phyloP scores from a whole-genome alignment of 495 filamentous ascomycete species.

The Penicillium coprophilum region DNA sequence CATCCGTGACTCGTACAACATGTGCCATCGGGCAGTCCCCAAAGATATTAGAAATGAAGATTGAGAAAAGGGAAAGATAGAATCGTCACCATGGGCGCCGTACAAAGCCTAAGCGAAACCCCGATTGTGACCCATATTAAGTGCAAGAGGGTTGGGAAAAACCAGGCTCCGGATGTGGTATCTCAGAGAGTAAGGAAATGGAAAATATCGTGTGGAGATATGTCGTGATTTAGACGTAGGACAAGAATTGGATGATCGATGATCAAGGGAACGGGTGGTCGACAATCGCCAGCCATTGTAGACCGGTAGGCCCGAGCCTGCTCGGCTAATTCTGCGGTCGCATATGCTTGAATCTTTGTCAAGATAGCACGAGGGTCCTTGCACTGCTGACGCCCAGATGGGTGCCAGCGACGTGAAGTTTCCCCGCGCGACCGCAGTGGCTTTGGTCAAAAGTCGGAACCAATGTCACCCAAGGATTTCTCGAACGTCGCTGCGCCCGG shows the following conservation, averaged over 20 bases:
- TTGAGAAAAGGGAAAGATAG: constrained; percentile 9
- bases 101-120: constrained; percentile 19
- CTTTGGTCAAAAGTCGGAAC: constrained; percentile 15
- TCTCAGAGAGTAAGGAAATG: constrained; percentile 11
- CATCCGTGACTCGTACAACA: constrained; percentile 30
- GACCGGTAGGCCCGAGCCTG: constrained; percentile 2
- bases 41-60: constrained; percentile 15
- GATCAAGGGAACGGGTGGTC: constrained; percentile 7
- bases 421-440: constrained; percentile 19
- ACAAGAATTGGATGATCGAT: constrained; percentile 3
- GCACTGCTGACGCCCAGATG: background rate
- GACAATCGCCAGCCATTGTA: constrained; percentile 12
- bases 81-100: constrained; percentile 22
- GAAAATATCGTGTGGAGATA: constrained; percentile 2
- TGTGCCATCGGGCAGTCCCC: constrained; percentile 16
- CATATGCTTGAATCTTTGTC: background rate
- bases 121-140: constrained; percentile 7
- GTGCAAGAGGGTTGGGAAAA: constrained; percentile 8
- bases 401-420: background rate
- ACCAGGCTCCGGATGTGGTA: constrained; percentile 8
- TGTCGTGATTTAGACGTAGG: background rate
- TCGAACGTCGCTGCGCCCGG: constrained; percentile 15
- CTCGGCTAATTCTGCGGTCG: constrained; percentile 3
- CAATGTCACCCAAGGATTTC: constrained; percentile 3
- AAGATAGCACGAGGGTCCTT: constrained; percentile 5